phyloP scores from a whole-genome alignment of 805 yeast species.

The Candida michaelii region DNA sequence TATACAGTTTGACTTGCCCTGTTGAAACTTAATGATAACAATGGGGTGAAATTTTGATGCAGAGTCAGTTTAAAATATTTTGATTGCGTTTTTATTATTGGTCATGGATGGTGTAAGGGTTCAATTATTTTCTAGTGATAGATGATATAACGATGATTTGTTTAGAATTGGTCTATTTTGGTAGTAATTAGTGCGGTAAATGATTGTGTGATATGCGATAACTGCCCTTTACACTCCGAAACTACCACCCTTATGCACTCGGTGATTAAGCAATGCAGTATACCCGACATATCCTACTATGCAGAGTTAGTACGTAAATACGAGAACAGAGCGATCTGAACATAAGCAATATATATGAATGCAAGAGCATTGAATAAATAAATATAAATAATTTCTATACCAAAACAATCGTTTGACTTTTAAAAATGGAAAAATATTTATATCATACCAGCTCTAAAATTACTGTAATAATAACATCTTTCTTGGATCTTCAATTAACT shows the following conservation, averaged over 20 bases:
- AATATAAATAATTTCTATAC: neutral
- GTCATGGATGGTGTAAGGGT: neutral
- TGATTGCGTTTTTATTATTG: neutral
- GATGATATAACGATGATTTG: neutral
- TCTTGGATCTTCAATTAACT: constrained; percentile 97
- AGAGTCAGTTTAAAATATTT: neutral
- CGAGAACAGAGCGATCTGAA: too few species aligned
- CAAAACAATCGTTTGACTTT: neutral
- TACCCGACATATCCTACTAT: too few species aligned
- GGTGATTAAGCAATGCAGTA: too few species aligned
- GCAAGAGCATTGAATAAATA: too few species aligned
- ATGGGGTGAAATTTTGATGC: neutral
- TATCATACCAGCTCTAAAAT: neutral
- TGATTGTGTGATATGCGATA: too few species aligned
- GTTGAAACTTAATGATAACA: constrained; percentile 7
- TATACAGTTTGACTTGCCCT: neutral
- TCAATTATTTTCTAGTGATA: neutral
- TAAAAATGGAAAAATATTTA: neutral
- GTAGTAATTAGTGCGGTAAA: neutral
- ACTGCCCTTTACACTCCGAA: too few species aligned
- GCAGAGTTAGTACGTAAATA: too few species aligned
- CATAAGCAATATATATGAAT: too few species aligned
- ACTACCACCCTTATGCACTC: too few species aligned
- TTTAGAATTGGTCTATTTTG: neutral
- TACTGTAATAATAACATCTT: constrained; percentile 70